Evolutionary conservation across 2,329 filamentous ascomycete species (phyloP).

Genomic region (Pseudogymnoascus sp.): DNA sequence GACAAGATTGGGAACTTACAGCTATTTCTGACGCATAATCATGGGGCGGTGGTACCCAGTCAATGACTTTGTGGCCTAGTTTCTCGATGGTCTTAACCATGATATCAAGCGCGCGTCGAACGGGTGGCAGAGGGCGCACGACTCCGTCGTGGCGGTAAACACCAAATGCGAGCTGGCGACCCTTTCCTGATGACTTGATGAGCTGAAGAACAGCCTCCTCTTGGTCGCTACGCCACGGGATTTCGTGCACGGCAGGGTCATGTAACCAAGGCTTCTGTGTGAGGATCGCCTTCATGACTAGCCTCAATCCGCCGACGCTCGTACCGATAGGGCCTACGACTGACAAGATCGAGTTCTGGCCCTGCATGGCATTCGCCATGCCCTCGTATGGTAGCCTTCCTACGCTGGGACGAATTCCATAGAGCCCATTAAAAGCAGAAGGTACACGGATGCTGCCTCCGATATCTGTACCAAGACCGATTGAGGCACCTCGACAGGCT

Average conservation of each 20-base stretch:
- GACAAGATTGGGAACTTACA: slow-evolving; percentile 30
- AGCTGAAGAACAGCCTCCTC: slow-evolving; percentile 31
- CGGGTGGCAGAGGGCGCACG: slow-evolving; percentile 48
- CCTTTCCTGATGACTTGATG: slow-evolving; percentile 28
- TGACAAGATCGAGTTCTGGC: slow-evolving; percentile 55
- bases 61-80: slow-evolving; percentile 51
- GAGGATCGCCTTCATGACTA: slow-evolving; percentile 51
- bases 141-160: slow-evolving; percentile 45
- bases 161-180: slow-evolving; percentile 44
- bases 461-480: slow-evolving; percentile 29
- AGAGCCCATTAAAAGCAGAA: slow-evolving; percentile 32
- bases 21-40: slow-evolving; percentile 32
- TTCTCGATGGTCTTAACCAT: slow-evolving; percentile 42
- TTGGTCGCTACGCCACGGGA: slow-evolving; percentile 54
- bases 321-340: slow-evolving; percentile 58
- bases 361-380: slow-evolving; percentile 52
- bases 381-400: slow-evolving; percentile 42
- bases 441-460: slow-evolving; percentile 31
- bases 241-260: slow-evolving; percentile 57
- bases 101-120: slow-evolving; percentile 46
- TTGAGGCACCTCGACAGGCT: slow-evolving; percentile 25
- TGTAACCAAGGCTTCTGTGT: slow-evolving; percentile 55
- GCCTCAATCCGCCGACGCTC: slow-evolving; percentile 44
- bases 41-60: slow-evolving; percentile 51
- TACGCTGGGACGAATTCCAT: slow-evolving; percentile 32